Conservation (phyloP, 2,329 filamentous ascomycete genomes). For the Sphaceloma murrayae region DNA sequence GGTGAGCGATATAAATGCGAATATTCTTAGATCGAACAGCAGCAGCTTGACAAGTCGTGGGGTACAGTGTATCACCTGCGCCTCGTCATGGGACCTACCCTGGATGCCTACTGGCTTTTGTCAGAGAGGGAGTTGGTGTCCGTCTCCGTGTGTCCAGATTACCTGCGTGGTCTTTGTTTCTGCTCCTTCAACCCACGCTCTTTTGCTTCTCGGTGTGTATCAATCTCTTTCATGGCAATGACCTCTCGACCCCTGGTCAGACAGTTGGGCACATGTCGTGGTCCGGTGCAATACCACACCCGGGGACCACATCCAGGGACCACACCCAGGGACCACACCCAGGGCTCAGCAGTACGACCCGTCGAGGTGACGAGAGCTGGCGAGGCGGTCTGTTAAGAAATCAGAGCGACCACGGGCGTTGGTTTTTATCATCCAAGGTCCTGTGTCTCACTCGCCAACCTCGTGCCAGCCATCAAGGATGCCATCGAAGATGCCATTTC, state of each 20-base stretch:
- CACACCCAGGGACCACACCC: constrained; percentile 9
- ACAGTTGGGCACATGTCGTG: neutral
- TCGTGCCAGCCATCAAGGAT: constrained; percentile 10
- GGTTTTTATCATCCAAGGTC: constrained; percentile 14
- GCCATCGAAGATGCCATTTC: too few species aligned
- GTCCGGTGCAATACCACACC: neutral
- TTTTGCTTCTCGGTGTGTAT: too few species aligned
- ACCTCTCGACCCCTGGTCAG: neutral
- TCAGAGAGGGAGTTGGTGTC: too few species aligned
- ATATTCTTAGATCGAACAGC: too few species aligned
- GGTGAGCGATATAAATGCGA: too few species aligned
- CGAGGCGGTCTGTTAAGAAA: too few species aligned
- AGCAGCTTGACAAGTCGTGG: neutral
- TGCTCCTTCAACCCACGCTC: too few species aligned
- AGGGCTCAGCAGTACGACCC: too few species aligned
- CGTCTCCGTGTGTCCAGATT: neutral
- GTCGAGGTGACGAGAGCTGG: too few species aligned
- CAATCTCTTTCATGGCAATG: too few species aligned
- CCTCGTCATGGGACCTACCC: neutral
- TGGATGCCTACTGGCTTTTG: too few species aligned
- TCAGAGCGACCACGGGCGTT: too few species aligned
- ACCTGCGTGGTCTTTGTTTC: neutral
- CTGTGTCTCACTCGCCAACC: constrained; percentile 9
- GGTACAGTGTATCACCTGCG: neutral
- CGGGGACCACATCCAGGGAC: neutral